Percentiles rank a stretch among this genome's conserved stretches.
Conservation (phyloP, 2,329 filamentous ascomycete genomes). For the Aspergillaceae sp. region DNA sequence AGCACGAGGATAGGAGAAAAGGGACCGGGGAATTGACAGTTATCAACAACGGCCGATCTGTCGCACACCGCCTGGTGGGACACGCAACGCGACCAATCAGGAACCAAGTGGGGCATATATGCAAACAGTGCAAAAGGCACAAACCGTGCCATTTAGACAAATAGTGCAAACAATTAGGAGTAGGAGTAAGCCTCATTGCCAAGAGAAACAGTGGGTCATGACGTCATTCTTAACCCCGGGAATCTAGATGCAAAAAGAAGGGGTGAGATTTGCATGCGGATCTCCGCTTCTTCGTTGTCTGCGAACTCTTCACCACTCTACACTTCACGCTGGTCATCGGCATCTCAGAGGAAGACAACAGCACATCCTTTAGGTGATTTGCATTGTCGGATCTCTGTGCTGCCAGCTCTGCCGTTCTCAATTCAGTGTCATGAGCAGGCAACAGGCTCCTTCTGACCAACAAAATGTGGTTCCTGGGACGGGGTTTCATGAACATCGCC, state of each 20-base stretch:
- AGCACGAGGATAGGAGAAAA: conserved; percentile 2
- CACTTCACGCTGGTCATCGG: too few species aligned
- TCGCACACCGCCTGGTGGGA: conserved; percentile 20
- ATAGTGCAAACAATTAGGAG: conserved; percentile 13
- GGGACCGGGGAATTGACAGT: conserved; percentile 1
- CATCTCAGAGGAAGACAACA: too few species aligned
- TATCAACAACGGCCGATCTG: conserved; percentile 13
- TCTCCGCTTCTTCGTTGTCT: too few species aligned
- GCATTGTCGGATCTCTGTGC: conserved; percentile 2
- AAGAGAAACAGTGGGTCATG: neutral
- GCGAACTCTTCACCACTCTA: neutral
- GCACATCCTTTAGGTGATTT: too few species aligned
- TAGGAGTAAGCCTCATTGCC: conserved; percentile 5
- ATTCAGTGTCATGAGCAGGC: conserved; percentile 19
- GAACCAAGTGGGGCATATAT: conserved; percentile 5
- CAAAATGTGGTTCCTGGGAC: conserved; percentile 9
- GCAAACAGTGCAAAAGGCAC: conserved; percentile 13
- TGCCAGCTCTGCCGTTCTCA: neutral
- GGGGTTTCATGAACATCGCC: conserved; percentile 16
- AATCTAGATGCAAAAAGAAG: too few species aligned
- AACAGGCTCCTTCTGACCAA: conserved; percentile 8
- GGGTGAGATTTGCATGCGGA: too few species aligned
- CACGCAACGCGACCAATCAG: conserved; percentile 20
- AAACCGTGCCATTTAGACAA: conserved; percentile 9
- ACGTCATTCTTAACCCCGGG: too few species aligned